Conservation (phyloP, 352 stramenopile species). For the Thraustochytrium striatum region DNA sequence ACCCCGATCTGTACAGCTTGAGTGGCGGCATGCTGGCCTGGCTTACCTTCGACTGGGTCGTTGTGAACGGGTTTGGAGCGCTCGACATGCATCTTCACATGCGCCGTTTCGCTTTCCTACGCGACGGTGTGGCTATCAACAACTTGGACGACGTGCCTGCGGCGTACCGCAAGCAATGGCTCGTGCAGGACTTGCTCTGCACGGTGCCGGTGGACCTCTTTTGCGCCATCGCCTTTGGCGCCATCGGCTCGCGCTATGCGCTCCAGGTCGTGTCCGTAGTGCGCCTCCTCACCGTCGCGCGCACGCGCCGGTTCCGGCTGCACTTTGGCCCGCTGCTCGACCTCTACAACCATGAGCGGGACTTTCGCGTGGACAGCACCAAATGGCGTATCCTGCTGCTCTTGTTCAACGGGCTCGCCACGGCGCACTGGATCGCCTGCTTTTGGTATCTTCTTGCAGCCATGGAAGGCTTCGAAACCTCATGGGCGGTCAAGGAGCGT, state of each 20-base stretch:
- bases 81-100: slow-evolving; percentile 11
- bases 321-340: slow-evolving; percentile 2
- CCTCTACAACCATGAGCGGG: background rate
- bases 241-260: background rate
- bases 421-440: slow-evolving; percentile 33
- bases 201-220: background rate
- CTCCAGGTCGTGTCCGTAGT: background rate
- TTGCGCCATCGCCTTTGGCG: background rate
- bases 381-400: background rate
- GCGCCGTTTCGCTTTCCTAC: slow-evolving; percentile 9
- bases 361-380: background rate
- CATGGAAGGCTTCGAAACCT: background rate
- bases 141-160: background rate
- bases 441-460: background rate
- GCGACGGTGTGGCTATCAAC: slow-evolving; percentile 1
- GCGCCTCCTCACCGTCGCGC: background rate
- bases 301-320: background rate
- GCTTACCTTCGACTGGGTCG: background rate
- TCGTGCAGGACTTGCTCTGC: background rate
- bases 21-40: background rate
- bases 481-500: background rate
- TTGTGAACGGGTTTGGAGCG: slow-evolving; percentile 10
- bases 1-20: background rate
- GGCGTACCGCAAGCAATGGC: background rate
- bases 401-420: background rate